A percentile compares a stretch with the other conserved stretches of the same genome.
These are phyloP conservation scores for Tricholoma flavovirens DNA, from an alignment of 768 basidiomycete genomes.

Conservation along the genomic window DNA sequence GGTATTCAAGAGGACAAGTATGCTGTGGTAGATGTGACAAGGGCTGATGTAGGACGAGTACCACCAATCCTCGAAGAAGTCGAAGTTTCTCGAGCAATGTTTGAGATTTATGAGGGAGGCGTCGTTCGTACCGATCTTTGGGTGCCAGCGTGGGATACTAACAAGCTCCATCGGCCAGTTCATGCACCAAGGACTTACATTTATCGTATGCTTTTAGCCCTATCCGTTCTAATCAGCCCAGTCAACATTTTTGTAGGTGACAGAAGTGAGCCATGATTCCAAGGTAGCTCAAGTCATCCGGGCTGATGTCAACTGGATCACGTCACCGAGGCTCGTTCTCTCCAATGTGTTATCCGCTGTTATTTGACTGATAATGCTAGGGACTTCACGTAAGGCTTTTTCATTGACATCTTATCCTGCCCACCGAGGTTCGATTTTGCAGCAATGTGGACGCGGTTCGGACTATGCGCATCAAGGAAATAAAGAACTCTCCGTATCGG, in stretches of 20 bases:
- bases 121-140: conserved; percentile 43
- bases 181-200: conserved; percentile 83
- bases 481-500: conserved; percentile 47
- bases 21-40: conserved; percentile 59
- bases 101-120: conserved; percentile 87
- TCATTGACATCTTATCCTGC: background rate
- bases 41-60: conserved; percentile 24
- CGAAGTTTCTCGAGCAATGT: conserved; percentile 77
- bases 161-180: conserved; percentile 48
- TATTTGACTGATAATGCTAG: conserved; percentile 26
- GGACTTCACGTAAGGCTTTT: conserved; percentile 61
- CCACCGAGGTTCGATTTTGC: conserved; percentile 6
- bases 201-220: conserved; percentile 45
- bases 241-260: conserved; percentile 42
- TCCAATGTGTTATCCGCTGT: background rate
- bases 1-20: conserved; percentile 78
- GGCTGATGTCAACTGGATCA: conserved; percentile 83
- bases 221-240: background rate
- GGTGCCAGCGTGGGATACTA: background rate
- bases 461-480: conserved; percentile 66
- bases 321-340: conserved; percentile 51
- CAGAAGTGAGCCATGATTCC: conserved; percentile 75
- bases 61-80: conserved; percentile 68
- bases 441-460: conserved; percentile 77
- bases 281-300: conserved; percentile 64